Evolutionary conservation across 352 stramenopile genomes (phyloP).

Genomic region (Pythium oligandrum): DNA sequence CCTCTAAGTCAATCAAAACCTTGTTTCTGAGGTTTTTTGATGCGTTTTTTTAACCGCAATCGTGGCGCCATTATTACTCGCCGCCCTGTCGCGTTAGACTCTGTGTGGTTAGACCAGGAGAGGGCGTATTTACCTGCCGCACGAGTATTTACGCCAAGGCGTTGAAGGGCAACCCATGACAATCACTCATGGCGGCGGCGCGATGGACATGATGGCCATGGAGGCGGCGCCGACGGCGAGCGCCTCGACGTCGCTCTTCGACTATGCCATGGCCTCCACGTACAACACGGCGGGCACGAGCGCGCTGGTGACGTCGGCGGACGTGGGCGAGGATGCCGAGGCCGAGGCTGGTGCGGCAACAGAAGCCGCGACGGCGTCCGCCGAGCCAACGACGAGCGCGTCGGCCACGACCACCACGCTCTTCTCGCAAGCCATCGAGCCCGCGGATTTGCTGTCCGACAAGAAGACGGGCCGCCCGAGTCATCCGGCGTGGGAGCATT

Average conservation of each 20-base stretch:
- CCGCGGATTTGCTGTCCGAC: constrained; percentile 15
- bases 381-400: neutral
- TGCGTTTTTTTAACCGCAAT: too few relatives aligned
- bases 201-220: neutral
- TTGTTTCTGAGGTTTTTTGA: too few relatives aligned
- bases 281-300: constrained; percentile 7
- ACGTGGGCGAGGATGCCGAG: neutral
- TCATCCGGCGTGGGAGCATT: constrained; percentile 77
- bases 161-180: neutral
- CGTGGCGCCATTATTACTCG: too few relatives aligned
- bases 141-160: too few relatives aligned
- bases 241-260: constrained; percentile 2
- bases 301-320: constrained; percentile 6
- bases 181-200: neutral
- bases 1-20: too few relatives aligned
- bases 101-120: too few relatives aligned
- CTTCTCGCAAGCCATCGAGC: neutral
- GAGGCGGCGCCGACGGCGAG: neutral
- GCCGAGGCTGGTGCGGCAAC: neutral
- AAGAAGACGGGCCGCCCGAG: constrained; percentile 69
- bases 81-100: too few relatives aligned
- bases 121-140: too few relatives aligned
- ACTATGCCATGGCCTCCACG: constrained; percentile 8
- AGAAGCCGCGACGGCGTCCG: neutral
- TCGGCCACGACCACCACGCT: neutral